Evolutionary conservation across 208 protist species (phyloP), one percentile per base, ranked within the genome.

Genomic region (Trypanosoma congolense): DNA sequence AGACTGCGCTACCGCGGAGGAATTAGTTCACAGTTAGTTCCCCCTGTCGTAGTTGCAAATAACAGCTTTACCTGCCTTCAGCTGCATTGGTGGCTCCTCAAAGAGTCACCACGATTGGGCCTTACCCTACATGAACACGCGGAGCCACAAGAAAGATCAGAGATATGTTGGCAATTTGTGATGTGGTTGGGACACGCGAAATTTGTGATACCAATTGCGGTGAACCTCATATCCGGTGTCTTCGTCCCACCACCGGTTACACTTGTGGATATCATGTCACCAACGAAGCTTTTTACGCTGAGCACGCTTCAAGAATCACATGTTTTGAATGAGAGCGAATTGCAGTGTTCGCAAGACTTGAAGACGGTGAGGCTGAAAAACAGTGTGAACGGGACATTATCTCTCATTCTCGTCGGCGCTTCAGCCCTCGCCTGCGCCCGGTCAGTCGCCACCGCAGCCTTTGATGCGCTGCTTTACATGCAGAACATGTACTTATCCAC

Each of bases 381-480:
- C 6, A 19, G 2, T 19, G 26, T 16, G 22, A 44, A 14, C n/a
- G 14, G 2, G 18, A 10, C 36, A 38, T 38, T 26, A 22, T 21
- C n/a, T 33, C 18, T 24, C 36, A 19, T 41, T 55, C 30, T 25
- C 18, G 2, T 18, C 26, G 29, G 6, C 9, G 8, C n/a, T 22
- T 38, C 22, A n/a, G 3, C 51, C 43, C 21, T 16, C 0, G 10
- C 41, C 38, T 33, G 33, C 12, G 33, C 33, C 33, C 9, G 12
- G 12, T 16, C 33, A 25, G 26, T 85, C 16, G 78, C 69, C 16
- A 67, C 49, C 38, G 42, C 74, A 24, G 78, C 66, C 9, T 56
- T 81, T 28, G 24, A 19, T 35, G 48, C 62, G n/a, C 61, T 73
- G 9, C 62, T 59, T 42, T 65, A 55, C 14, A 33, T 85, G 35